These are phyloP conservation scores for Rhizopogon vesiculosus DNA, from an alignment of 768 basidiomycete genomes.

Conservation along the genomic window DNA sequence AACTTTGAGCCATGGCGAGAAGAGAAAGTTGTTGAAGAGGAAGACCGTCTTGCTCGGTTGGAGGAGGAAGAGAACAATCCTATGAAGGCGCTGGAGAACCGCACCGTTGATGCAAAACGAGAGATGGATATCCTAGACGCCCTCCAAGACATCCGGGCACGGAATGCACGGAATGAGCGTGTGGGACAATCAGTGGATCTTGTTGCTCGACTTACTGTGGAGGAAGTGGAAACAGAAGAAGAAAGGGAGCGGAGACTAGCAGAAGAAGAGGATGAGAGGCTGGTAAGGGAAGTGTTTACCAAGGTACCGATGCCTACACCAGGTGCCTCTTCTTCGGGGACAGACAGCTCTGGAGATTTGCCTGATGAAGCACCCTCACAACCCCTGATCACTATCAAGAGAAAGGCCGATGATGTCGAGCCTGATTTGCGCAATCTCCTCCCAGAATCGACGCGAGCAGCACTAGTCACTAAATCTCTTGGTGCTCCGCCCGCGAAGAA, in stretches of 20 bases:
- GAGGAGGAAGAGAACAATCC: constrained; percentile 96
- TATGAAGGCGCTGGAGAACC: constrained; percentile 94
- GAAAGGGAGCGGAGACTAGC: constrained; percentile 63
- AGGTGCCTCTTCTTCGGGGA: constrained; percentile 18
- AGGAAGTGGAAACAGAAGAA: constrained; percentile 77
- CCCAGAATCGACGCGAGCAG: constrained; percentile 57
- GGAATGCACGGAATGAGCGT: constrained; percentile 86
- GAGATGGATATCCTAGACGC: constrained; percentile 99
- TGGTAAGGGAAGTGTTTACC: constrained; percentile 85
- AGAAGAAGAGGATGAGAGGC: constrained; percentile 89
- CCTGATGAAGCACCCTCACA: constrained; percentile 12
- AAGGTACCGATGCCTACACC: constrained; percentile 49
- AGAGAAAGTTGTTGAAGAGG: constrained; percentile 70
- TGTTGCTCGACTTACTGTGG: constrained; percentile 51
- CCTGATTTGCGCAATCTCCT: constrained; percentile 67
- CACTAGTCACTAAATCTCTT: constrained; percentile 48
- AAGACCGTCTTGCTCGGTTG: constrained; percentile 77
- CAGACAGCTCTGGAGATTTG: constrained; percentile 16
- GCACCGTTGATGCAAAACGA: constrained; percentile 86
- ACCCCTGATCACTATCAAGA: constrained; percentile 67
- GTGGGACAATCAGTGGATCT: constrained; percentile 74
- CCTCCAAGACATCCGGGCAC: constrained; percentile 84
- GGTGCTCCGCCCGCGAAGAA: constrained; percentile 47
- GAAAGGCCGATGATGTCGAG: constrained; percentile 78
- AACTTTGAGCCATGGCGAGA: constrained; percentile 99